Conservation (phyloP, 169 alveolate species). For the Eimeria maxima region DNA sequence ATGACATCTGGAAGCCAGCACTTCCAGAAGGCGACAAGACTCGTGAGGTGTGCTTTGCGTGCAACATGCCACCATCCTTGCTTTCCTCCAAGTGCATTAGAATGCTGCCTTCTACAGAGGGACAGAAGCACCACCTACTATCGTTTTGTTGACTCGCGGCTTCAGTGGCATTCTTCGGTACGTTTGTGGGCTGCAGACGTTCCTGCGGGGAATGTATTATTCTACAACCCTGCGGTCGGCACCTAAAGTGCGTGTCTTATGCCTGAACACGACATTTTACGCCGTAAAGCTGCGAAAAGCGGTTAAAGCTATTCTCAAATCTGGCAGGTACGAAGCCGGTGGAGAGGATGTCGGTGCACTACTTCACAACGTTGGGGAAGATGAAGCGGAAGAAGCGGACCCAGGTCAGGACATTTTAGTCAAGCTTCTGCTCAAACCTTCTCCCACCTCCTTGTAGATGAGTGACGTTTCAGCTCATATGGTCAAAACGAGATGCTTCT, state of each 20-base stretch:
- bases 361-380: background rate
- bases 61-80: background rate
- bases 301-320: background rate
- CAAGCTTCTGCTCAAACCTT: background rate
- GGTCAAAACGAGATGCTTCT: background rate
- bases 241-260: conserved; percentile 24
- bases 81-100: background rate
- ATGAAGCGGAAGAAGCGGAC: conserved; percentile 43
- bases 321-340: background rate
- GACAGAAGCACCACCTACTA: too few relatives aligned
- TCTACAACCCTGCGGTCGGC: conserved; percentile 4
- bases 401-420: background rate
- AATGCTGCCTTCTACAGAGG: background rate
- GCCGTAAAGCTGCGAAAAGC: conserved; percentile 46
- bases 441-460: background rate
- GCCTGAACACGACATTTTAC: conserved; percentile 47
- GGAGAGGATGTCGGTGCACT: background rate
- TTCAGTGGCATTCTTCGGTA: background rate
- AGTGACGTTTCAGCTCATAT: background rate
- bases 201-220: conserved; percentile 47
- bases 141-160: background rate
- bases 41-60: conserved; percentile 18
- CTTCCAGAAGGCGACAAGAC: conserved; percentile 12
- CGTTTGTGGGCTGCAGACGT: conserved; percentile 26
- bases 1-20: conserved; percentile 41